Evolutionary conservation across 192 early-diverging fungal species (phyloP).

Genomic region (Coemansia sp.): DNA sequence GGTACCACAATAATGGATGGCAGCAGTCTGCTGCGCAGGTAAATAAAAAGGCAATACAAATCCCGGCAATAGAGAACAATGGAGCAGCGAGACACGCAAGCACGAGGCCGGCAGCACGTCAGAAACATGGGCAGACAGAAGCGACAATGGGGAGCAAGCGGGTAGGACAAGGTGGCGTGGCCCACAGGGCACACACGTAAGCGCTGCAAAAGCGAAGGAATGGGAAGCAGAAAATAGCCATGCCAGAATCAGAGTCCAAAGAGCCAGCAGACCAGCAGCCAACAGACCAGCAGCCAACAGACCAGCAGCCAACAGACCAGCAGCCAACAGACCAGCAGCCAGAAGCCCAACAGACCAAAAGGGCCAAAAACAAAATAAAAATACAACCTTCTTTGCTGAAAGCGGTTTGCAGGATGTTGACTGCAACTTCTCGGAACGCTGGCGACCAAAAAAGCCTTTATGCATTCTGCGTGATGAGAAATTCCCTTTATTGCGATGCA

Average conservation of each 20-base stretch:
- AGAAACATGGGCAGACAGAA: constrained; percentile 7
- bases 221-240: too few relatives aligned
- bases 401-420: constrained; percentile 11
- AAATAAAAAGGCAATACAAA: neutral
- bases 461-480: constrained; percentile 7
- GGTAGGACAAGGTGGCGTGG: too few relatives aligned
- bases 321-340: too few relatives aligned
- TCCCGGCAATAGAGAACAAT: constrained; percentile 8
- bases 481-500: constrained; percentile 2
- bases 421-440: constrained; percentile 49
- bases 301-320: too few relatives aligned
- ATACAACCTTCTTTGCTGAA: neutral
- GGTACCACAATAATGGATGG: neutral
- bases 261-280: too few relatives aligned
- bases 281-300: too few relatives aligned
- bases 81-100: neutral
- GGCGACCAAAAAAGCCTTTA: constrained; percentile 19
- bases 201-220: too few relatives aligned
- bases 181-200: too few relatives aligned
- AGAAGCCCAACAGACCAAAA: too few relatives aligned
- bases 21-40: constrained; percentile 2
- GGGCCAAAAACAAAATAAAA: neutral
- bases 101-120: constrained; percentile 1
- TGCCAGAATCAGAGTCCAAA: too few relatives aligned
- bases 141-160: constrained; percentile 2